Evolutionary conservation across 2,329 filamentous ascomycete genomes (phyloP).

Genomic region (Aspergillus sojae): DNA sequence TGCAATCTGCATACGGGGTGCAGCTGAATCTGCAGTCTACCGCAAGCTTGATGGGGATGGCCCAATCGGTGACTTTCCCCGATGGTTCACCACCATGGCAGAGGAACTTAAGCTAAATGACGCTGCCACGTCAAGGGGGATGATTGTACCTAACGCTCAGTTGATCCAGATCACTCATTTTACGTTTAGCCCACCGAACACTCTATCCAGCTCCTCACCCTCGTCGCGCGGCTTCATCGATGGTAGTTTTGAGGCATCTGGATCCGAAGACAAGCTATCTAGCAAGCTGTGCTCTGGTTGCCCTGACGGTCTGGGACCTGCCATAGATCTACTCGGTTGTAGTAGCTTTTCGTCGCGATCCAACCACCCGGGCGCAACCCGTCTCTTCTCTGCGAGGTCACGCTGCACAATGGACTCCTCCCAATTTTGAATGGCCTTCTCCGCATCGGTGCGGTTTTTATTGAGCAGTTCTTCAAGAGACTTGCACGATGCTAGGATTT

Average conservation of each 20-base stretch:
- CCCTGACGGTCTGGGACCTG: slow-evolving; percentile 11
- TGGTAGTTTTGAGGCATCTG: slow-evolving; percentile 37
- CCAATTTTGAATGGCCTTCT: slow-evolving; percentile 67
- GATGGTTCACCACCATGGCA: background rate
- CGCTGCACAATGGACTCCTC: slow-evolving; percentile 63
- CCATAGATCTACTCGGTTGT: slow-evolving; percentile 47
- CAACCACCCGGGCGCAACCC: slow-evolving; percentile 66
- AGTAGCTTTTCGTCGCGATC: slow-evolving; percentile 64
- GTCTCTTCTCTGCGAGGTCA: slow-evolving; percentile 65
- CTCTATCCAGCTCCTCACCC: slow-evolving; percentile 57
- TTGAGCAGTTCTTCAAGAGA: slow-evolving; percentile 76
- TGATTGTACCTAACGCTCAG: background rate
- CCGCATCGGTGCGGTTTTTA: slow-evolving; percentile 68
- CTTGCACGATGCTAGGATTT: slow-evolving; percentile 80
- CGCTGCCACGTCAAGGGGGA: background rate
- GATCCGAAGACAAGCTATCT: slow-evolving; percentile 40
- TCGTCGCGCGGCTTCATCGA: slow-evolving; percentile 48
- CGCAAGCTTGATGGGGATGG: background rate
- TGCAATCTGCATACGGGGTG: background rate
- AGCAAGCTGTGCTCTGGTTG: slow-evolving; percentile 35
- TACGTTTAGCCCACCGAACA: slow-evolving; percentile 53
- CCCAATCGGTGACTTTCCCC: background rate
- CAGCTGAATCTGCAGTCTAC: background rate
- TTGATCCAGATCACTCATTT: slow-evolving; percentile 34
- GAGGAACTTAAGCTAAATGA: background rate